Evolutionary conservation across 805 yeast species (phyloP).

Genomic region (Sugiyamaella smithiae): DNA sequence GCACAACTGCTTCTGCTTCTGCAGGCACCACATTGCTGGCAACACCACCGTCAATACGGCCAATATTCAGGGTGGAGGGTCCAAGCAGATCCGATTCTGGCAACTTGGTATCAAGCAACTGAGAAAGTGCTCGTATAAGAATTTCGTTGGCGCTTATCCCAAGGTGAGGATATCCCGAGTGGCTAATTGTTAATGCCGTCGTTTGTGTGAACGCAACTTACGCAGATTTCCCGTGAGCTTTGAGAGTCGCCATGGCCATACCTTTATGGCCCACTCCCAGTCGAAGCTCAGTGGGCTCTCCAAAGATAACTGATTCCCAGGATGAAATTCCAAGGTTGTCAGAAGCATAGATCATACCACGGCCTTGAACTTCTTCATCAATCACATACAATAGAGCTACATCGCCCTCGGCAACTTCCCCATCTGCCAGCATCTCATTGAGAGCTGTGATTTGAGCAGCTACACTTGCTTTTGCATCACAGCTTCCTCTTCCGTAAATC

Average conservation of each 20-base stretch:
- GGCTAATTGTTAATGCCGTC: slow-evolving; percentile 28
- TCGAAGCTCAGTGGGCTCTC: slow-evolving; percentile 72
- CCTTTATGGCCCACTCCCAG: slow-evolving; percentile 74
- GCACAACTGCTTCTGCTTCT: slow-evolving; percentile 46
- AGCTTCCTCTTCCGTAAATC: slow-evolving; percentile 64
- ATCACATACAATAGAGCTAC: slow-evolving; percentile 59
- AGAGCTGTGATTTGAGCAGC: slow-evolving; percentile 59
- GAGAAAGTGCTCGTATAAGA: slow-evolving; percentile 49
- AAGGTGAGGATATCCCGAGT: slow-evolving; percentile 67
- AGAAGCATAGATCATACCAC: slow-evolving; percentile 55
- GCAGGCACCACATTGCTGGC: slow-evolving; percentile 64
- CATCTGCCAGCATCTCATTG: slow-evolving; percentile 42
- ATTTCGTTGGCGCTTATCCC: slow-evolving; percentile 63
- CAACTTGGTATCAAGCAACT: slow-evolving; percentile 42
- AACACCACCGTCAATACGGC: slow-evolving; percentile 55
- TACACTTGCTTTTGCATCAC: slow-evolving; percentile 71
- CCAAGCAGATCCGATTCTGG: slow-evolving; percentile 58
- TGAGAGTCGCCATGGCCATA: slow-evolving; percentile 39
- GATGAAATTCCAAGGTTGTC: slow-evolving; percentile 37
- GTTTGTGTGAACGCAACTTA: slow-evolving; percentile 4
- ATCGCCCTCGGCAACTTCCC: slow-evolving; percentile 55
- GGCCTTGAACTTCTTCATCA: slow-evolving; percentile 68
- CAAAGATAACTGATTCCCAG: slow-evolving; percentile 65
- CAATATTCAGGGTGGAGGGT: slow-evolving; percentile 59
- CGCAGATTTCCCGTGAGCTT: slow-evolving; percentile 54